A percentile compares a stretch with the other conserved stretches of the same genome.
Evolutionary conservation across 1,284 basidiomycete species (phyloP).

Genomic region (Athelia psychrophila): DNA sequence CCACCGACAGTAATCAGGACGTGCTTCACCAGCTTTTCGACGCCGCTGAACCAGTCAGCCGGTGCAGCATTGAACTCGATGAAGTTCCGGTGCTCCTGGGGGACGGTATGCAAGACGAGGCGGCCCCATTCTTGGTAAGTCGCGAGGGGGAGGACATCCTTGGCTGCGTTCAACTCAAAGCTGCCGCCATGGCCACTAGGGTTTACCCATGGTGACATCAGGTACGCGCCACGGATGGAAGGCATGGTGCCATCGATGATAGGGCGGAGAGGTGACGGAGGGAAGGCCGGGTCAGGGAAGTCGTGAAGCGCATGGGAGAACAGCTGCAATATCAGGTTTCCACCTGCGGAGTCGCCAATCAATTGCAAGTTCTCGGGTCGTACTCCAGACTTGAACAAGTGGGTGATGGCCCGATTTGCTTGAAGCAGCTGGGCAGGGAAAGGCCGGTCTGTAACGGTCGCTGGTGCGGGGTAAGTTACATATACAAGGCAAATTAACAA

Average conservation of each 20-base stretch:
- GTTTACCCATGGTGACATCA: constrained; percentile 38
- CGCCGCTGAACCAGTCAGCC: too few relatives aligned
- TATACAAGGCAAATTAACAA: not conserved
- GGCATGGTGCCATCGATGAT: not conserved
- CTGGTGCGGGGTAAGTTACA: not conserved
- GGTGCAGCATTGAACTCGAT: too few relatives aligned
- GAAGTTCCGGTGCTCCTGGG: too few relatives aligned
- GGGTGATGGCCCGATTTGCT: not conserved
- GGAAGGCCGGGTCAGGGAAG: not conserved
- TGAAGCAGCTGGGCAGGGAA: constrained; percentile 1
- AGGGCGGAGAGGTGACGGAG: not conserved
- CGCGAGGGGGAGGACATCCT: not conserved
- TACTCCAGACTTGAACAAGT: constrained; percentile 1
- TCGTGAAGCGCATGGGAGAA: not conserved
- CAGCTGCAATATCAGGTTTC: constrained; percentile 1
- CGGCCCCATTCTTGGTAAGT: not conserved
- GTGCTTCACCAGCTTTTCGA: too few relatives aligned
- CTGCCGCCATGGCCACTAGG: constrained; percentile 5
- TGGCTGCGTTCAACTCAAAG: not conserved
- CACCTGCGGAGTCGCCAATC: constrained; percentile 2
- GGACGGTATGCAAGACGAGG: not conserved
- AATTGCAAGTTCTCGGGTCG: not conserved
- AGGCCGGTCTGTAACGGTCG: not conserved
- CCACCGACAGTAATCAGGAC: too few relatives aligned
- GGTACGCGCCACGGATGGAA: constrained; percentile 25